A percentile compares a stretch with the other conserved stretches of the same genome.
phyloP scores from a whole-genome alignment of 2,329 filamentous ascomycete species.

The Talaromyces sp. region DNA sequence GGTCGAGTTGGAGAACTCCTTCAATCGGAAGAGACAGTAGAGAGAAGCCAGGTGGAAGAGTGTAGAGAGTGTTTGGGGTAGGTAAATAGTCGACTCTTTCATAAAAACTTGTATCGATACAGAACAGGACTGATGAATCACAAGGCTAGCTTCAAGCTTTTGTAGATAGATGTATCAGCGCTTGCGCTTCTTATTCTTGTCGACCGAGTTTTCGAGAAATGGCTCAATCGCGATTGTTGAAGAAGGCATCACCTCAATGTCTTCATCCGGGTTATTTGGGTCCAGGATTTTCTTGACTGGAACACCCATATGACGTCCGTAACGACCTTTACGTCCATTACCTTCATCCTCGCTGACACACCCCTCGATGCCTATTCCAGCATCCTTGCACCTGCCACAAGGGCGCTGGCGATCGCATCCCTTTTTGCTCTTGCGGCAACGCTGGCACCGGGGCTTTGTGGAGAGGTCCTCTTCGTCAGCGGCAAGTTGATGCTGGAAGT shows the following conservation, averaged over 20 bases:
- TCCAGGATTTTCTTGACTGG: constrained; percentile 56
- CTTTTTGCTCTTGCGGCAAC: constrained; percentile 99
- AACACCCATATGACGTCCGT: constrained; percentile 67
- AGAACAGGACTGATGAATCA: background rate
- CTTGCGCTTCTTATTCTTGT: constrained; percentile 69
- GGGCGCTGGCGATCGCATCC: constrained; percentile 95
- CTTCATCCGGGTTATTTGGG: constrained; percentile 47
- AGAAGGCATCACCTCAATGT: constrained; percentile 38
- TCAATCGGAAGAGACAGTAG: background rate
- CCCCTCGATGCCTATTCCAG: constrained; percentile 85
- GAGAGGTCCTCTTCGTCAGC: constrained; percentile 85
- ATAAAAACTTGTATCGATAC: background rate
- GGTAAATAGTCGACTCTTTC: background rate
- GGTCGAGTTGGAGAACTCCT: background rate
- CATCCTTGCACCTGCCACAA: constrained; percentile 92
- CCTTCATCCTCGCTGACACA: constrained; percentile 98
- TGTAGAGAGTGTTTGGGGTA: background rate
- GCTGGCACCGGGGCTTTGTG: constrained; percentile 93
- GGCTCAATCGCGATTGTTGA: constrained; percentile 26
- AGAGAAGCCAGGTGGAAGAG: background rate
- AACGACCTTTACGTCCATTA: constrained; percentile 93
- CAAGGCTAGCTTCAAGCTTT: background rate
- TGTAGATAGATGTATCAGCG: constrained; percentile 36
- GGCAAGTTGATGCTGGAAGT: constrained; percentile 58
- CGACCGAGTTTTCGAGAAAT: constrained; percentile 33